A percentile compares a stretch with the other conserved stretches of the same genome.
phyloP scores from a whole-genome alignment of 257 asterid genomes.

The Petunia secreta region DNA sequence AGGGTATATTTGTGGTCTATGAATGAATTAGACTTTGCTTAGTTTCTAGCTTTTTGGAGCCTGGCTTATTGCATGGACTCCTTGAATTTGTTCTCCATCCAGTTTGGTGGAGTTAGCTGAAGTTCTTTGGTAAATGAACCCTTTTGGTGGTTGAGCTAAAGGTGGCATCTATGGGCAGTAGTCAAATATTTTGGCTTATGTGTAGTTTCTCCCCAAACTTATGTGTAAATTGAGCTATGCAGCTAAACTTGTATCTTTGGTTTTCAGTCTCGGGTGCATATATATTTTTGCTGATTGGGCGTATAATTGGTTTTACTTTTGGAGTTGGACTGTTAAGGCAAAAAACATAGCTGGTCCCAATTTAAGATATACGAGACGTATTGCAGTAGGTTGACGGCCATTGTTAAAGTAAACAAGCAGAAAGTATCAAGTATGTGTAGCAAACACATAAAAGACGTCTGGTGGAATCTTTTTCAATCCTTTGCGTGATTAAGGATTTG shows the following conservation, averaged over 20 bases:
- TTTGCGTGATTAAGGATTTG: no score
- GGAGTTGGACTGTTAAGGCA: neutral
- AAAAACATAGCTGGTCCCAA: neutral
- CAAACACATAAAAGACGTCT: no score
- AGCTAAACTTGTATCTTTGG: neutral
- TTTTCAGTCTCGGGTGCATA: neutral
- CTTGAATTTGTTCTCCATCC: neutral
- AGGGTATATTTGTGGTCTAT: neutral
- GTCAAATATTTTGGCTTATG: neutral
- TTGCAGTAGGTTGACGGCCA: neutral
- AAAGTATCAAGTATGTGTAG: no score
- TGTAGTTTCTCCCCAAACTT: neutral
- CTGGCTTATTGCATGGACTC: neutral
- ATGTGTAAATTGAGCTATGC: neutral
- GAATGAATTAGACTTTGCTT: neutral
- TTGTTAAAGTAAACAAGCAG: neutral
- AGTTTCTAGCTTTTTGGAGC: constrained; percentile 8
- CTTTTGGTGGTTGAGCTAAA: neutral
- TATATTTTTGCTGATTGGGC: neutral
- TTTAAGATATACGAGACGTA: neutral
- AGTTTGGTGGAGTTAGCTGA: neutral
- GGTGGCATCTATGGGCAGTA: no score
- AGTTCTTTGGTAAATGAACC: neutral
- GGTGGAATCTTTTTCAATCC: no score
- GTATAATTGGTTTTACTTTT: neutral